Percentiles rank a stretch among this genome's conserved stretches.
These are phyloP conservation scores for Tetrapisispora phaffii DNA, from an alignment of 805 yeast genomes.

Conservation along the genomic window DNA sequence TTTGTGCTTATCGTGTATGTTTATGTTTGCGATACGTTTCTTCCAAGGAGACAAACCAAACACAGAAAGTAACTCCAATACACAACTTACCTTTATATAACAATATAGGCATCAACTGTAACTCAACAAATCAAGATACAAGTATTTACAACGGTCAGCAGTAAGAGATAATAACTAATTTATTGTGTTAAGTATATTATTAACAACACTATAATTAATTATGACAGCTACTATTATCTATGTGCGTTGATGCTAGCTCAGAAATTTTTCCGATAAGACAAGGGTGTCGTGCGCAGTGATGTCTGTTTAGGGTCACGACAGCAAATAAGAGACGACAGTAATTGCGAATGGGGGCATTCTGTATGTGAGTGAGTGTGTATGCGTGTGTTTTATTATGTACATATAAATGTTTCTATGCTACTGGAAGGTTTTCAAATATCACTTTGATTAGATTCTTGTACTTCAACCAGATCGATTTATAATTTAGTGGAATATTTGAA, in stretches of 20 bases:
- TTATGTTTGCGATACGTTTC: neutral
- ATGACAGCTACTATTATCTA: too few relatives aligned
- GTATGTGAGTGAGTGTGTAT: neutral
- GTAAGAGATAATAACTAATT: too few relatives aligned
- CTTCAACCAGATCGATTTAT: constrained; percentile 15
- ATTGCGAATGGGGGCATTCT: too few relatives aligned
- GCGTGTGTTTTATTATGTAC: neutral
- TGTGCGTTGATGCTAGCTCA: too few relatives aligned
- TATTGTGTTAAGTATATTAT: too few relatives aligned
- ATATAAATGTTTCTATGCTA: neutral
- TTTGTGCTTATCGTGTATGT: neutral
- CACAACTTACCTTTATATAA: too few relatives aligned
- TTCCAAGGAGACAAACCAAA: too few relatives aligned
- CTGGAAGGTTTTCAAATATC: constrained; percentile 5
- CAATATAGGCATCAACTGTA: too few relatives aligned
- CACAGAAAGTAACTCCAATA: too few relatives aligned
- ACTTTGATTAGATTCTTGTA: constrained; percentile 11
- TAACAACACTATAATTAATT: too few relatives aligned
- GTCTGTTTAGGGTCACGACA: neutral
- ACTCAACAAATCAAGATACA: too few relatives aligned
- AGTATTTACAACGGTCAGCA: too few relatives aligned
- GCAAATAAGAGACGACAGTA: neutral
- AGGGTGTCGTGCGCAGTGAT: neutral
- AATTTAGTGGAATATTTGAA: constrained; percentile 33
- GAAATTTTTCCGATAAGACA: neutral